phyloP scores from a whole-genome alignment of 2,329 filamentous ascomycete genomes.

The Ceratocystis alfenasii region DNA sequence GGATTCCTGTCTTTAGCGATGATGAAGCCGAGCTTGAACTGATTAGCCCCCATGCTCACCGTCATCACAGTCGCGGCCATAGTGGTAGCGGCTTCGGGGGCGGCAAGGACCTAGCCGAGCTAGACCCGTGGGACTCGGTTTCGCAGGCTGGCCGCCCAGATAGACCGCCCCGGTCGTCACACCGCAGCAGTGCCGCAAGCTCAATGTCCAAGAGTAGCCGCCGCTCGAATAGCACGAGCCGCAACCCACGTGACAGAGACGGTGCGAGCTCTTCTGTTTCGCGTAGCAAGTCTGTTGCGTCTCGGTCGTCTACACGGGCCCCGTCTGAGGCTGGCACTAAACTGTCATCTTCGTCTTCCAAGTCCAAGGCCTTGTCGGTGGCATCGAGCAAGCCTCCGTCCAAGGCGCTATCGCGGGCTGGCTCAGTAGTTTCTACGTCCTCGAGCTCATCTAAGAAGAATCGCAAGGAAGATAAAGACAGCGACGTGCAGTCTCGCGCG shows the following conservation, averaged over 20 bases:
- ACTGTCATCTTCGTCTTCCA: slow-evolving; percentile 11
- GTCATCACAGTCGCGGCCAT: slow-evolving; percentile 29
- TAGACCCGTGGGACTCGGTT: slow-evolving; percentile 28
- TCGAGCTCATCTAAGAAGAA: slow-evolving; percentile 27
- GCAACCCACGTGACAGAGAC: slow-evolving; percentile 24
- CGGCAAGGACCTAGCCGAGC: slow-evolving; percentile 33
- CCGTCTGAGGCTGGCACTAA: slow-evolving; percentile 4
- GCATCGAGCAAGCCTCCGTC: neutral
- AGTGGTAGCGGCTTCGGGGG: slow-evolving; percentile 24
- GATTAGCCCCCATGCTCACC: slow-evolving; percentile 45
- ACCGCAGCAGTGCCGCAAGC: slow-evolving; percentile 22
- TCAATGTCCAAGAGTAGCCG: slow-evolving; percentile 4
- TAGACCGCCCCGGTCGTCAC: slow-evolving; percentile 22
- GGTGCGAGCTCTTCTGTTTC: slow-evolving; percentile 21
- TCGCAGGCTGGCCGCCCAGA: slow-evolving; percentile 24
- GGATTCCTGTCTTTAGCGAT: slow-evolving; percentile 33
- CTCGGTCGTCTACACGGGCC: neutral
- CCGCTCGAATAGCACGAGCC: slow-evolving; percentile 26
- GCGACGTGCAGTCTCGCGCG: slow-evolving; percentile 22
- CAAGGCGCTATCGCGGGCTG: slow-evolving; percentile 14
- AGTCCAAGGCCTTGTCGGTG: neutral
- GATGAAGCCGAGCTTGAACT: slow-evolving; percentile 44
- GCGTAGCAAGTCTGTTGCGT: slow-evolving; percentile 15
- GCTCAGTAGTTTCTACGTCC: slow-evolving; percentile 22
- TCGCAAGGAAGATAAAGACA: slow-evolving; percentile 31